These are phyloP conservation scores for Hyaloscypha bicolor DNA, from an alignment of 495 filamentous ascomycete genomes.

Conservation along the genomic window DNA sequence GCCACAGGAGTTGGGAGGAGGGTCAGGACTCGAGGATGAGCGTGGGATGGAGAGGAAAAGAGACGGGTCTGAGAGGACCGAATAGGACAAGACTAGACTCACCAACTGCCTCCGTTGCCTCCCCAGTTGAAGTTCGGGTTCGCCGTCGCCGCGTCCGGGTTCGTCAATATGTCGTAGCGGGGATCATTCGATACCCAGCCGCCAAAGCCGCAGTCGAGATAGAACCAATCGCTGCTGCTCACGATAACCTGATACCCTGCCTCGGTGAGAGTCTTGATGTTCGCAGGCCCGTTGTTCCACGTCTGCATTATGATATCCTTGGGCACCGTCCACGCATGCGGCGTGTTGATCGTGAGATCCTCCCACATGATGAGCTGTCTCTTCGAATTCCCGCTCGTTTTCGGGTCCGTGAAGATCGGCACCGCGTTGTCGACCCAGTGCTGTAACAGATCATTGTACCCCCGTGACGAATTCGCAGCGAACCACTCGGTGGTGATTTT, in stretches of 20 bases:
- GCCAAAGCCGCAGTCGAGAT: constrained; percentile 59
- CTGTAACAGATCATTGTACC: constrained; percentile 53
- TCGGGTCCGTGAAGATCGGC: constrained; percentile 47
- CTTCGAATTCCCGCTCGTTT: constrained; percentile 31
- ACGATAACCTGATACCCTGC: constrained; percentile 57
- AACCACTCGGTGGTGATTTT: constrained; percentile 49
- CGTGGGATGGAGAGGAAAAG: neutral
- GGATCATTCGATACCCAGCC: constrained; percentile 57
- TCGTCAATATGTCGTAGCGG: constrained; percentile 52
- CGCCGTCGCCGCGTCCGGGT: constrained; percentile 40
- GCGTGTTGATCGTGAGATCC: constrained; percentile 45
- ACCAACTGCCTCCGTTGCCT: constrained; percentile 55
- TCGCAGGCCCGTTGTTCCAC: constrained; percentile 55
- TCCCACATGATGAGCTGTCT: constrained; percentile 61
- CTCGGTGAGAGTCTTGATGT: constrained; percentile 54
- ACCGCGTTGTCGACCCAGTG: constrained; percentile 57
- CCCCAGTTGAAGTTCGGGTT: constrained; percentile 53
- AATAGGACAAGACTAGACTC: neutral
- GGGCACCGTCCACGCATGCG: constrained; percentile 47
- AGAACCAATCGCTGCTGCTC: constrained; percentile 55
- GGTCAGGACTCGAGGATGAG: too few relatives aligned
- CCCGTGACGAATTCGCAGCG: constrained; percentile 50
- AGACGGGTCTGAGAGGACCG: neutral
- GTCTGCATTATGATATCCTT: constrained; percentile 56
- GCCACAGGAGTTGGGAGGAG: too few relatives aligned